These are phyloP conservation scores for Amesomyces nigricolor DNA, from an alignment of 2,329 filamentous ascomycete species.

Conservation along the genomic window DNA sequence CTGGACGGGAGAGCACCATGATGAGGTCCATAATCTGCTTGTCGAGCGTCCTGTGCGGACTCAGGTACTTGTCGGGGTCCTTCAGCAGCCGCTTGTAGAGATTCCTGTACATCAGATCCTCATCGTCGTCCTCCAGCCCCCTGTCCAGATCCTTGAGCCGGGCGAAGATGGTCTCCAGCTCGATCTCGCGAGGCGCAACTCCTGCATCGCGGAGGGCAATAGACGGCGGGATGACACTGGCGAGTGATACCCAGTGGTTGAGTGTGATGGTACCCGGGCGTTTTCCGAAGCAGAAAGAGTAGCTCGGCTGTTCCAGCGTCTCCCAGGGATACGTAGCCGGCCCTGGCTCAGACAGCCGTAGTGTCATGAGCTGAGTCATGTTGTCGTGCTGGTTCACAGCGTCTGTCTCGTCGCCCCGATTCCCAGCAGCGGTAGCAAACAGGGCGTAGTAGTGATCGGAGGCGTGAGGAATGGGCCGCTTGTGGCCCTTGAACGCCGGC, in stretches of 20 bases:
- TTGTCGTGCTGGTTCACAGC: conserved; percentile 46
- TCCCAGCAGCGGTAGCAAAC: conserved; percentile 48
- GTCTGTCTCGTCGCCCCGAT: conserved; percentile 41
- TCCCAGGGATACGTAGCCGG: conserved; percentile 55
- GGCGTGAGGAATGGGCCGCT: conserved; percentile 48
- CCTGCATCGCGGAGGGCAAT: conserved; percentile 55
- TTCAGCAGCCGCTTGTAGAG: conserved; percentile 64
- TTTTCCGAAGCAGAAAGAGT: conserved; percentile 60
- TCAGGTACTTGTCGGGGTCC: conserved; percentile 58
- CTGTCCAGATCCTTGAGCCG: conserved; percentile 54
- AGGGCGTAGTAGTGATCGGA: conserved; percentile 51
- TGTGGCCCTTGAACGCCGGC: conserved; percentile 51
- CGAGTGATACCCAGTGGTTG: conserved; percentile 60
- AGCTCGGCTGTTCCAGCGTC: conserved; percentile 68
- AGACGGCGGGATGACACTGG: conserved; percentile 49
- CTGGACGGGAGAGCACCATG: conserved; percentile 59
- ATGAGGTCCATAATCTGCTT: conserved; percentile 69
- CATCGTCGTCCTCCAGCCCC: conserved; percentile 51
- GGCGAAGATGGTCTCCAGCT: conserved; percentile 51
- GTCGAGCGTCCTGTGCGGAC: conserved; percentile 59
- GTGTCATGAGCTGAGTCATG: conserved; percentile 55
- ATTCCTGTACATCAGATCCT: conserved; percentile 54
- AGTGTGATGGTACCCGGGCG: conserved; percentile 66
- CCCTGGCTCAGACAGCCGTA: conserved; percentile 42
- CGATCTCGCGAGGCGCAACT: conserved; percentile 54